phyloP scores from a whole-genome alignment of 495 filamentous ascomycete species.

The Bombardia bombarda region DNA sequence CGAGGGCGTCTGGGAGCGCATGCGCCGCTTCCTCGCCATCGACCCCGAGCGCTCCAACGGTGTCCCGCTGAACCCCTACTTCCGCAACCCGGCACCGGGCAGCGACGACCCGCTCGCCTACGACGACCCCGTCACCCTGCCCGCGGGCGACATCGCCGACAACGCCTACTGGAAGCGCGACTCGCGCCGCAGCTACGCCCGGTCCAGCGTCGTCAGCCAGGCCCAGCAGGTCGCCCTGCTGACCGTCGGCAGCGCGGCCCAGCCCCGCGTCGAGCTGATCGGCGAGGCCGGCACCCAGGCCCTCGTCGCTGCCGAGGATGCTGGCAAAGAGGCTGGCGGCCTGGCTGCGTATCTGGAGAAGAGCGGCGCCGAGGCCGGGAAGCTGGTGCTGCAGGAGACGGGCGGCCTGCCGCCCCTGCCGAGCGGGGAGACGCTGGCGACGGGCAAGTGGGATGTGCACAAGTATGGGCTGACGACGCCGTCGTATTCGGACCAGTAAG shows the following conservation, averaged over 20 bases:
- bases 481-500: constrained; percentile 52
- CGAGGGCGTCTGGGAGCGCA: constrained; percentile 75
- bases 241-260: constrained; percentile 72
- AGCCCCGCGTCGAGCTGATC: constrained; percentile 72
- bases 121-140: constrained; percentile 82
- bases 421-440: constrained; percentile 46
- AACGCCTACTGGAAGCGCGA: constrained; percentile 99
- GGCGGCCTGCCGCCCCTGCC: constrained; percentile 76
- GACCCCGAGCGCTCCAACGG: constrained; percentile 88
- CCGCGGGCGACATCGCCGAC: constrained; percentile 91
- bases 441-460: constrained; percentile 41
- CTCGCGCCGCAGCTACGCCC: constrained; percentile 75
- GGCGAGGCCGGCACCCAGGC: constrained; percentile 78
- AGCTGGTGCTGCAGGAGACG: constrained; percentile 56
- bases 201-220: constrained; percentile 70
- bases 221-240: constrained; percentile 79
- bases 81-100: constrained; percentile 81
- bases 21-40: constrained; percentile 70
- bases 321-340: constrained; percentile 58
- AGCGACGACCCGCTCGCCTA: constrained; percentile 66
- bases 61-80: constrained; percentile 87
- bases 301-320: constrained; percentile 69
- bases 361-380: constrained; percentile 47
- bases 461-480: constrained; percentile 46
- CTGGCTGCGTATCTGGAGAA: constrained; percentile 67